Evolutionary conservation across 495 filamentous ascomycete genomes (phyloP).

Genomic region (Daldinia childiae): DNA sequence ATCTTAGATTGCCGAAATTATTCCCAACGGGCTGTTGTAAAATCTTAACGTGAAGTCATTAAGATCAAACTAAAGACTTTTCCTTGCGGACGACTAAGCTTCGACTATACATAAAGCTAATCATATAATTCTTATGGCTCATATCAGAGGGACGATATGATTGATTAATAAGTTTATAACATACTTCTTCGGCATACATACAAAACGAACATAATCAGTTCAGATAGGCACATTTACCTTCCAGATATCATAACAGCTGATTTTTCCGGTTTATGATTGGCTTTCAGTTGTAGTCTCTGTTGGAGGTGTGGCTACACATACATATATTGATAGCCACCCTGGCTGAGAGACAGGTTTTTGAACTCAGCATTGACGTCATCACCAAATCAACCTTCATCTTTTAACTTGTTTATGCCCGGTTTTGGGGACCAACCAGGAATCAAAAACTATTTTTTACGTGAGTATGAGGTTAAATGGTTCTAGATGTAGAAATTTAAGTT

Average conservation of each 20-base stretch:
- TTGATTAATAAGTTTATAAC: too few relatives aligned
- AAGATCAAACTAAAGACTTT: too few relatives aligned
- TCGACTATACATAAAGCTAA: too few relatives aligned
- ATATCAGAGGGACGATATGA: too few relatives aligned
- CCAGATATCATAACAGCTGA: not conserved
- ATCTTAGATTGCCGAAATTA: not conserved
- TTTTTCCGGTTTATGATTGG: not conserved
- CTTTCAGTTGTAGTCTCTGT: not conserved
- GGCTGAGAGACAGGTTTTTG: slow-evolving; percentile 13
- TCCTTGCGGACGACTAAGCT: too few relatives aligned
- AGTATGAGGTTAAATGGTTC: not conserved
- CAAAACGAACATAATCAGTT: too few relatives aligned
- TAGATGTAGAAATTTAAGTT: not conserved
- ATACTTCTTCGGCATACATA: too few relatives aligned
- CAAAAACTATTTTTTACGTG: not conserved
- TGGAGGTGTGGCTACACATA: not conserved
- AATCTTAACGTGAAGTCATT: not conserved
- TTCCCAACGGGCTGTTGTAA: not conserved
- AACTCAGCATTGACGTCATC: slow-evolving; percentile 32
- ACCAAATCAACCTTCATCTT: slow-evolving; percentile 1
- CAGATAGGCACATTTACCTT: too few relatives aligned
- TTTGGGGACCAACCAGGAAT: not conserved
- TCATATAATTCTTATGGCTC: too few relatives aligned
- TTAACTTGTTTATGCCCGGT: slow-evolving; percentile 7
- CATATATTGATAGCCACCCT: not conserved